These are phyloP conservation scores for Nakazawaea holstii DNA, from an alignment of 805 yeast species.

Conservation along the genomic window DNA sequence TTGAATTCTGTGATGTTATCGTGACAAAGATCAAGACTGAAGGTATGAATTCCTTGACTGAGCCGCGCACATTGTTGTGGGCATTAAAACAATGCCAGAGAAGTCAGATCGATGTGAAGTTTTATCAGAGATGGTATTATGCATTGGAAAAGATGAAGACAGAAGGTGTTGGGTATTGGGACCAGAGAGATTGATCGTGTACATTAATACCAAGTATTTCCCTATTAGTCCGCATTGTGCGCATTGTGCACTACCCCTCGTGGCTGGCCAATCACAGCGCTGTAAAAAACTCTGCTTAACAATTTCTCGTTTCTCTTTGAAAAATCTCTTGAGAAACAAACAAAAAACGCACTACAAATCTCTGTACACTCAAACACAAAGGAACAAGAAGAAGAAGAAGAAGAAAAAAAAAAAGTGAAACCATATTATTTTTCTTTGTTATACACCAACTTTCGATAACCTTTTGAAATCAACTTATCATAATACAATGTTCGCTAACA, in stretches of 20 bases:
- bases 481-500: constrained; percentile 26
- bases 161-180: neutral
- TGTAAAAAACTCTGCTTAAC: neutral
- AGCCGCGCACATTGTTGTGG: constrained; percentile 1
- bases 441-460: neutral
- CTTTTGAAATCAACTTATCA: neutral
- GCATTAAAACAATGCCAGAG: constrained; percentile 1
- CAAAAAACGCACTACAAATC: too few relatives aligned
- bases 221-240: neutral
- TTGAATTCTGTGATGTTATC: neutral
- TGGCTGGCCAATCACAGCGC: neutral
- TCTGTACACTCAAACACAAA: neutral
- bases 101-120: neutral
- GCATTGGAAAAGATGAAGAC: neutral
- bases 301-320: too few relatives aligned
- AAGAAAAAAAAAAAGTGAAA: constrained; percentile 2
- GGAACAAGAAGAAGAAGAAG: neutral
- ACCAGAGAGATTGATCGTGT: neutral
- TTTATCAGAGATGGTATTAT: neutral
- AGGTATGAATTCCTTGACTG: constrained; percentile 1
- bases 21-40: constrained; percentile 1
- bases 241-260: neutral
- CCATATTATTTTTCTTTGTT: neutral
- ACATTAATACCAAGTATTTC: neutral
- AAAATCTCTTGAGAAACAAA: neutral